Evolutionary conservation across 352 stramenopile genomes (phyloP), one percentile per base, ranked within the genome.

Genomic region (Globisporangium iwayamae): DNA sequence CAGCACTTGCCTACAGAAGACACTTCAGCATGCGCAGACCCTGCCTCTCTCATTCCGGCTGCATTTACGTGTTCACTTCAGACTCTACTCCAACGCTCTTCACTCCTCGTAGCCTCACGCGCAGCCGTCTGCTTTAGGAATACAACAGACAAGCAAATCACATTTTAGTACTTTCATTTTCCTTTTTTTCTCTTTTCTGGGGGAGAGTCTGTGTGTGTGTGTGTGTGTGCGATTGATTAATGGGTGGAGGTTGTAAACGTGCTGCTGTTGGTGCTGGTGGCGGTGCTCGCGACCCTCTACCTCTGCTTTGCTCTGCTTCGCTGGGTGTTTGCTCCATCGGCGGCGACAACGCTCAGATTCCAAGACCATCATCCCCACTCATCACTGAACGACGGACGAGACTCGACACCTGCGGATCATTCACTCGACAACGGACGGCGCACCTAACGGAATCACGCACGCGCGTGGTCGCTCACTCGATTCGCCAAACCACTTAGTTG

Each of bases 401-500:
- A 34, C 52, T 58, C 11, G 52, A 32, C n/a, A 32, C 52, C 52
- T 58, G 52, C 52, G 22, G 34, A 43, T 28, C 22, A 58, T n/a
- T 58, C 52, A 58, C 32, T 58, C 52, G 52, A 30, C 52, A 57
- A 45, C 20, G 30, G 51, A 45, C 13, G 50, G 50, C 28, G 50
- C 50, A 39, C n/a, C 34, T 16, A 14, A 58, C 52, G n/a, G 32
- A 10, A 58, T 20, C 30, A 46, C 46, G 43, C 43, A 16, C 30
- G n/a, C 9, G 32, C 18, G 41, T 34, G 22, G 52, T 46, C 39
- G 36, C 61, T 67, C 61, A 45, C 54, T 41, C 43, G 32, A 20
- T 28, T n/a, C 36, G 28, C 28, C 11, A 13, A 22, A 14, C 13
- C 38, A 20, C 55, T 63, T 86, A 76, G 72, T 74, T 87, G 60